Conservation (phyloP, 345 rosid genomes). For the Sapria himalayana region DNA sequence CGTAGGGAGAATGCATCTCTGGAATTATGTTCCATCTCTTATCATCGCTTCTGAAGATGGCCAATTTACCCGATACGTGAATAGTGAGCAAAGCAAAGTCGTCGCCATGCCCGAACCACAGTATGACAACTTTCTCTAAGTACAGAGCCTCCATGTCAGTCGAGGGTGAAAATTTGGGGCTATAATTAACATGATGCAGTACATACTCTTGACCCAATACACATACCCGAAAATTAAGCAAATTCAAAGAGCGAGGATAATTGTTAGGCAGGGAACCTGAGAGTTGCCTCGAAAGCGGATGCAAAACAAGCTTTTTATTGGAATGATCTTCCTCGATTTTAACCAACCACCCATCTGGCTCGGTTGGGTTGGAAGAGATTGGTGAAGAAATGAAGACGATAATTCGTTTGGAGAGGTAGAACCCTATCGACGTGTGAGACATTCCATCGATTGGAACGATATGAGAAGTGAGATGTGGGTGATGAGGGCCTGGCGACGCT, state of each 20-base stretch:
- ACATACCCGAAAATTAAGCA: conserved; percentile 16
- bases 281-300: conserved; percentile 42
- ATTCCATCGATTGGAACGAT: conserved; percentile 38
- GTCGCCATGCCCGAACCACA: conserved; percentile 14
- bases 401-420: conserved; percentile 48
- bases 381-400: conserved; percentile 29
- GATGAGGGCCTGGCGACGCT: conserved; percentile 16
- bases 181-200: conserved; percentile 25
- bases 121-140: conserved; percentile 57
- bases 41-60: conserved; percentile 37
- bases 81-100: conserved; percentile 55
- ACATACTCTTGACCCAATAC: conserved; percentile 58
- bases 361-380: conserved; percentile 7
- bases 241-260: conserved; percentile 32
- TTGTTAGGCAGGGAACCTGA: conserved; percentile 14
- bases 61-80: conserved; percentile 78
- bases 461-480: conserved; percentile 19
- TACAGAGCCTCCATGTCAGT: conserved; percentile 23
- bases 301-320: conserved; percentile 20
- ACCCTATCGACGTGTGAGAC: conserved; percentile 21
- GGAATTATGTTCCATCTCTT: conserved; percentile 44
- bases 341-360: conserved; percentile 33
- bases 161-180: conserved; percentile 4
- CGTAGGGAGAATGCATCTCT: conserved; percentile 70
- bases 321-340: conserved; percentile 32